Conservation (phyloP, 2,329 filamentous ascomycete genomes). For the Elsinoe perseae region DNA sequence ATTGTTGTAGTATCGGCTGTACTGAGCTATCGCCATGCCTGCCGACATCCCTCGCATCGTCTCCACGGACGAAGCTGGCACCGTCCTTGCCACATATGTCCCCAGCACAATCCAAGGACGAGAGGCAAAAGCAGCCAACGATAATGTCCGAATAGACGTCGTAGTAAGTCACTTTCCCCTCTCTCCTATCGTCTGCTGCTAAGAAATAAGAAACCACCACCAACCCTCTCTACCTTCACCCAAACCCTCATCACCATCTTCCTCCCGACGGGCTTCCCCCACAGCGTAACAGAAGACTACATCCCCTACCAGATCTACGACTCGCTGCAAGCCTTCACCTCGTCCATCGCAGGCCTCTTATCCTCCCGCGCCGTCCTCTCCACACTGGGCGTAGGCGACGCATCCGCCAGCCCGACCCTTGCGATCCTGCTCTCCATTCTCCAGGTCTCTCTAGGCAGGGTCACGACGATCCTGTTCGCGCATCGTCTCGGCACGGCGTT, state of each 20-base stretch:
- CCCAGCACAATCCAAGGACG: constrained; percentile 27
- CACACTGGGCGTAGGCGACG: constrained; percentile 70
- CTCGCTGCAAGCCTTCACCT: constrained; percentile 77
- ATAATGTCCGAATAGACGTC: constrained; percentile 17
- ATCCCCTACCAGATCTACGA: constrained; percentile 59
- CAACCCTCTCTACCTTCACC: constrained; percentile 15
- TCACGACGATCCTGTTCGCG: constrained; percentile 82
- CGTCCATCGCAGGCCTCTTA: constrained; percentile 69
- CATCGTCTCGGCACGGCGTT: constrained; percentile 73
- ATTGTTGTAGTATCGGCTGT: not conserved
- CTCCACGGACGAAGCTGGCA: constrained; percentile 43
- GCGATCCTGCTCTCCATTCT: constrained; percentile 76
- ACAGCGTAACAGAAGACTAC: constrained; percentile 80
- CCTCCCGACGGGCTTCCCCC: constrained; percentile 78
- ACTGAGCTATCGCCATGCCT: not conserved
- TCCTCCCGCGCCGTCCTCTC: constrained; percentile 76
- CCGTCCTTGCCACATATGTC: constrained; percentile 43
- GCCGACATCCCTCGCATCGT: not conserved
- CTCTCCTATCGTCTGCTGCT: not conserved
- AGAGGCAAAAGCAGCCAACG: constrained; percentile 20
- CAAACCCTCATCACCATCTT: constrained; percentile 58
- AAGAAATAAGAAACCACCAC: constrained; percentile 15
- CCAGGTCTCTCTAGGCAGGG: constrained; percentile 70
- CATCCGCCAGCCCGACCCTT: constrained; percentile 67
- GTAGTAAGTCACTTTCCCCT: constrained; percentile 17